A percentile compares a stretch with the other conserved stretches of the same genome.
Conservation (phyloP, 2,329 filamentous ascomycete species). For the Nigrospora sphaerica region DNA sequence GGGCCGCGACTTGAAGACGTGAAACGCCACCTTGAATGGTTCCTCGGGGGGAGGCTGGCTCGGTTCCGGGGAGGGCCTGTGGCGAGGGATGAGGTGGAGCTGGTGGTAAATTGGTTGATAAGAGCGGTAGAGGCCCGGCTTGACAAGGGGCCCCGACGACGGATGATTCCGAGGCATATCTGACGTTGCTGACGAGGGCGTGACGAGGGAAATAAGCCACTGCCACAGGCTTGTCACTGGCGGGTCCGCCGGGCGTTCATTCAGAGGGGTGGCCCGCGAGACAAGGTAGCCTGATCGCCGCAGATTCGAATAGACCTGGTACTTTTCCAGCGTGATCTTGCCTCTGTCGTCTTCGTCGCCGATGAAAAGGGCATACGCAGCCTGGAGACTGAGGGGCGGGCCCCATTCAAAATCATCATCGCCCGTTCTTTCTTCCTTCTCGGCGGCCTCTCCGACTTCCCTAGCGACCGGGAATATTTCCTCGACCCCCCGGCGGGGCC, state of each 20-base stretch:
- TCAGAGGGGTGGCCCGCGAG: conserved; percentile 51
- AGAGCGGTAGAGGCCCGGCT: conserved; percentile 57
- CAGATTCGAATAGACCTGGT: conserved; percentile 80
- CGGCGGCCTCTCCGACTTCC: conserved; percentile 11
- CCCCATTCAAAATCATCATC: conserved; percentile 51
- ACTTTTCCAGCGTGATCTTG: conserved; percentile 66
- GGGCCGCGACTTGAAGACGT: conserved; percentile 69
- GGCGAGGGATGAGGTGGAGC: conserved; percentile 64
- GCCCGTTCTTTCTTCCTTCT: conserved; percentile 7
- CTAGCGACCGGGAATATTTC: conserved; percentile 32
- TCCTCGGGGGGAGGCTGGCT: conserved; percentile 23
- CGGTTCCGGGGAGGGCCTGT: conserved; percentile 45
- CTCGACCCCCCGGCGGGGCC: conserved; percentile 54
- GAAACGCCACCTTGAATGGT: conserved; percentile 68
- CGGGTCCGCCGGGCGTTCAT: conserved; percentile 8
- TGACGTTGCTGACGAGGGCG: conserved; percentile 6
- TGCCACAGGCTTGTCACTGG: conserved; percentile 33
- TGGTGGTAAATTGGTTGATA: conserved; percentile 69
- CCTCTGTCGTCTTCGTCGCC: conserved; percentile 58
- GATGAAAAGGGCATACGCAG: conserved; percentile 79
- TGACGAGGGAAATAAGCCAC: conserved; percentile 46
- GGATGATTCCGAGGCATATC: conserved; percentile 12
- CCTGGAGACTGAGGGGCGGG: conserved; percentile 84
- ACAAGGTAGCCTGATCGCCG: conserved; percentile 79
- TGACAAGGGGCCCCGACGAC: conserved; percentile 50